phyloP scores from a whole-genome alignment of 179 eudicot species.

The Camellia oleifera region DNA sequence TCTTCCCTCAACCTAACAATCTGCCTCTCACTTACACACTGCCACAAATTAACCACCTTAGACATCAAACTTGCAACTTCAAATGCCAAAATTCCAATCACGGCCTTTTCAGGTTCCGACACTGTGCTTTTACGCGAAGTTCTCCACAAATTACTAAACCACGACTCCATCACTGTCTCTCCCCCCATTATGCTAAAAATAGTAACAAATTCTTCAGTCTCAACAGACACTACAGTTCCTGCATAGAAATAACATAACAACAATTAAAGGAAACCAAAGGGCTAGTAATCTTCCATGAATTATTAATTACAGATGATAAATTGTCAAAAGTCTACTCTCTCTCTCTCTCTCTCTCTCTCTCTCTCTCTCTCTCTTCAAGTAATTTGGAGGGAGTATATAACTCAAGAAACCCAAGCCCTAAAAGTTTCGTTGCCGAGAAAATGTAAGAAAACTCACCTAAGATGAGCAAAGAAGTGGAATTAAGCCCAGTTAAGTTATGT shows the following conservation, averaged over 20 bases:
- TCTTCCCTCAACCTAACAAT: constrained; percentile 39
- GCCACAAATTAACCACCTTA: constrained; percentile 44
- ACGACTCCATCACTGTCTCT: constrained; percentile 27
- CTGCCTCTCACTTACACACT: constrained; percentile 38
- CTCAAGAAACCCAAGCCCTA: background rate
- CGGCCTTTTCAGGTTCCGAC: constrained; percentile 29
- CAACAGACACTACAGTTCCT: constrained; percentile 7
- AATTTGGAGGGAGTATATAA: background rate
- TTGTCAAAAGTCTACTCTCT: background rate
- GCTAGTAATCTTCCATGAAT: background rate
- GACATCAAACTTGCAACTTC: constrained; percentile 51
- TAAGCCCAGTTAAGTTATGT: background rate
- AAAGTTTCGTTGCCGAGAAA: background rate
- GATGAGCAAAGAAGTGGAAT: background rate
- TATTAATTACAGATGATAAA: background rate
- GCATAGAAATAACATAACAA: background rate
- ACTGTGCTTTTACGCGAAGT: constrained; percentile 24
- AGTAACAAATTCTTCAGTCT: background rate
- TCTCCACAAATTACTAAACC: constrained; percentile 35
- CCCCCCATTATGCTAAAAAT: constrained; percentile 12
- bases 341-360: background rate
- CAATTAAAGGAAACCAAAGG: background rate
- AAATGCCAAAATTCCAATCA: constrained; percentile 47
- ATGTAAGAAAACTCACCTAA: background rate
- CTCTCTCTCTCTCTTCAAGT: background rate